Conservation (phyloP, 1,139 yeast genomes). For the Suhomyces terraborum region DNA sequence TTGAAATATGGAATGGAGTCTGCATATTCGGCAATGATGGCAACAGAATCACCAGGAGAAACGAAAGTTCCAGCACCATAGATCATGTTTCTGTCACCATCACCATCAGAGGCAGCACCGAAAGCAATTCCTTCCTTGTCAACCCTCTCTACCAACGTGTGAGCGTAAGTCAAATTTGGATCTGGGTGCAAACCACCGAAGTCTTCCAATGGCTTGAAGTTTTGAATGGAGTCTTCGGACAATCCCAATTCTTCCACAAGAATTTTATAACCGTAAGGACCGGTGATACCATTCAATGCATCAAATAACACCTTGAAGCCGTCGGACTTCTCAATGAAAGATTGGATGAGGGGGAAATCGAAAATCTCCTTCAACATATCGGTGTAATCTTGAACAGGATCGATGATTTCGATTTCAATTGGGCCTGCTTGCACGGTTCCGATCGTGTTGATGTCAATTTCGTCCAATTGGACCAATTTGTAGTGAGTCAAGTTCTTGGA, state of each 20-base stretch:
- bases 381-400: conserved; percentile 78
- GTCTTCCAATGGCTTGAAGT: conserved; percentile 77
- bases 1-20: conserved; percentile 85
- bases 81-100: conserved; percentile 98
- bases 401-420: conserved; percentile 69
- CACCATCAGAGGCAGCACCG: conserved; percentile 99
- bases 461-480: conserved; percentile 57
- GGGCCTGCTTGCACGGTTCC: conserved; percentile 58
- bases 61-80: conserved; percentile 95
- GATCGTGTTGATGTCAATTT: conserved; percentile 59
- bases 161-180: conserved; percentile 95
- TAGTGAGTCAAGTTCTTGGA: conserved; percentile 62
- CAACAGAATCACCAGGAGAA: conserved; percentile 98
- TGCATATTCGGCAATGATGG: conserved; percentile 94
- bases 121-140: conserved; percentile 80
- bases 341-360: conserved; percentile 79
- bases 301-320: conserved; percentile 81
- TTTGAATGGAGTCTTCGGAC: conserved; percentile 70
- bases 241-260: conserved; percentile 85
- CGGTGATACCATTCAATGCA: conserved; percentile 93
- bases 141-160: conserved; percentile 80
- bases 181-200: conserved; percentile 98
- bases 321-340: conserved; percentile 53
- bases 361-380: conserved; percentile 80
- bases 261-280: conserved; percentile 88